Base-by-base conservation (phyloP, 1,139 yeast species). In the Yamadazyma atlantica region DNA sequence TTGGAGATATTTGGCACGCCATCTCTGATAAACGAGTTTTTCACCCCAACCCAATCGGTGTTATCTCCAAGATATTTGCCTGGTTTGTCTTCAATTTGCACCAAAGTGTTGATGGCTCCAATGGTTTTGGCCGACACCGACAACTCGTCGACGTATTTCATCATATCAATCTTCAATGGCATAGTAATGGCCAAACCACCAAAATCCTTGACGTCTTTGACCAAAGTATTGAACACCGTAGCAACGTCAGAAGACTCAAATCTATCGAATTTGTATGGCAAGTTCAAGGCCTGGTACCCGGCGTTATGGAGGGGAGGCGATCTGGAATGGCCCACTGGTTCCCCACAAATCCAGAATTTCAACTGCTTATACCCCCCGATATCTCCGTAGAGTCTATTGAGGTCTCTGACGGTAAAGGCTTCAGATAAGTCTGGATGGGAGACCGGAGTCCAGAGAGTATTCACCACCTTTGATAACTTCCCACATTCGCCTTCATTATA, bases 11-110 rank as follows among this genome's bases (percentile, higher is more conserved):
- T 63, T 25, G 85, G 78, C 24, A 81, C 81, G 9, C 92, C 92
- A 41, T 73, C 71, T 42, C 73, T 62, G 30, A 66, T 57, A 51
- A 88, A 80, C 1, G 96, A 78, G 46, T 83, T 75, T 34, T 71
- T 73, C 49, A 94, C 85, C 16, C 98, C 99, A 39, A 82, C 66
- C 96, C 96, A 92, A 61, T 94, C 99, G 33, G 99, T 94, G 64
- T 94, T 94, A 52, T 87, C 94, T 44, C 97, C 98, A 39, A 66
- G 61, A 38, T 83, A 75, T 45, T 72, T 69, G 10, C 80, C 82
- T 27, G 52, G 52, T 32, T 73, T 56, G 2, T 72, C 78, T 21
- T 63, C 57, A 12, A 58, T 34, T 22, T 85, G 85, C 30, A 76
- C 71, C 36, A 92, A 75, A 0, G 99, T 94, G 64, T 94, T 94